These are phyloP conservation scores for Durio zibethinus DNA, from an alignment of 345 rosid species.

Conservation along the genomic window DNA sequence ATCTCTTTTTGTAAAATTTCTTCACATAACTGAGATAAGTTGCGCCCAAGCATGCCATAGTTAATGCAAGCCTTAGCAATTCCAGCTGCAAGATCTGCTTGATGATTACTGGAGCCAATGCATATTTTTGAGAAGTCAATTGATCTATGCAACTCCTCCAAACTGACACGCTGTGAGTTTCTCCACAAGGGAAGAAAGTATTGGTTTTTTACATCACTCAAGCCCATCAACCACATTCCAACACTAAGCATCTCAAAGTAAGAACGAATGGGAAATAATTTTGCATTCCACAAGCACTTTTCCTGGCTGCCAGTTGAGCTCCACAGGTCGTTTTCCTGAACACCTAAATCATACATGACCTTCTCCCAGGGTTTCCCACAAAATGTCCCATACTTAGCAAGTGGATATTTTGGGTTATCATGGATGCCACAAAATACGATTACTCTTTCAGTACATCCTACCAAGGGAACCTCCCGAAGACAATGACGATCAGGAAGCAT, in stretches of 20 bases:
- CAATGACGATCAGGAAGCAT: slow-evolving; percentile 95
- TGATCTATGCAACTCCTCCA: slow-evolving; percentile 93
- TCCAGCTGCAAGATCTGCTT: slow-evolving; percentile 93
- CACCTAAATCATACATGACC: slow-evolving; percentile 63
- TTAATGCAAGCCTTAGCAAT: slow-evolving; percentile 84
- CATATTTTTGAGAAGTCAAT: slow-evolving; percentile 88
- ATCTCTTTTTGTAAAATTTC: slow-evolving; percentile 77
- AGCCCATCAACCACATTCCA: slow-evolving; percentile 93
- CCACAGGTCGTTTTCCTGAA: slow-evolving; percentile 80
- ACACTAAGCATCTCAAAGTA: slow-evolving; percentile 72
- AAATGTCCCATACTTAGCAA: slow-evolving; percentile 69
- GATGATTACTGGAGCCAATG: slow-evolving; percentile 77
- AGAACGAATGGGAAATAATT: slow-evolving; percentile 68
- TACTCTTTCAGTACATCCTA: slow-evolving; percentile 61
- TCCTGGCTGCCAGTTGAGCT: slow-evolving; percentile 47
- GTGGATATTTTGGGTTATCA: slow-evolving; percentile 80
- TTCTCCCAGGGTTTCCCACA: slow-evolving; percentile 91
- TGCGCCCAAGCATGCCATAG: slow-evolving; percentile 87
- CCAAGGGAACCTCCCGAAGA: slow-evolving; percentile 96
- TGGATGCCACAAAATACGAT: slow-evolving; percentile 88
- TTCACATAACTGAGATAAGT: slow-evolving; percentile 72
- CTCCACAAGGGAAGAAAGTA: slow-evolving; percentile 62
- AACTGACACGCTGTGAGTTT: slow-evolving; percentile 72
- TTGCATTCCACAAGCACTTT: slow-evolving; percentile 92
- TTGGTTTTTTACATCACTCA: slow-evolving; percentile 42